Evolutionary conservation across 1,284 basidiomycete species (phyloP).

Genomic region (Heimioporus retisporus): DNA sequence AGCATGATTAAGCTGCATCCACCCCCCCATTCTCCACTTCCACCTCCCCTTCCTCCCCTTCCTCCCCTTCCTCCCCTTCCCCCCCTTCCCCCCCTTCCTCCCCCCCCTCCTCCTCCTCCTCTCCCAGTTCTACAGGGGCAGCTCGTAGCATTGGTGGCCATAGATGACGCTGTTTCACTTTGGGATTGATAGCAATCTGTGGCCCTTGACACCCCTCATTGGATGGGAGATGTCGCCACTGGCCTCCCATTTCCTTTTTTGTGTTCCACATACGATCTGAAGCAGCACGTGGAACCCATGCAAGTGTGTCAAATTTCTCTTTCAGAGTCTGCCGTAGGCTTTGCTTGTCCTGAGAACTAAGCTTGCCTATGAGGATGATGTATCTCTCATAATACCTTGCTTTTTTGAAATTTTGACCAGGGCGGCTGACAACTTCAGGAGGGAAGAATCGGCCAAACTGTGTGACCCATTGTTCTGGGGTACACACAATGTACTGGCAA

Average conservation of each 20-base stretch:
- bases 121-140: not conserved
- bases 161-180: no score
- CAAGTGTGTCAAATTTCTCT: not conserved
- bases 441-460: not conserved
- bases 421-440: not conserved
- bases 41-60: no score
- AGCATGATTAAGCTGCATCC: no score
- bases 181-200: not conserved
- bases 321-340: not conserved
- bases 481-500: not conserved
- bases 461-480: not conserved
- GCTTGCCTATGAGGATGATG: not conserved
- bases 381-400: not conserved
- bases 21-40: no score
- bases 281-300: not conserved
- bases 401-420: not conserved
- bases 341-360: not conserved
- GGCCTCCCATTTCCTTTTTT: not conserved
- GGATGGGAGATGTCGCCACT: not conserved
- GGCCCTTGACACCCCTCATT: conserved; percentile 1
- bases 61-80: no score
- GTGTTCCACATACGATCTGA: not conserved
- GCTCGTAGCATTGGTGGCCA: conserved; percentile 1
- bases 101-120: no score
- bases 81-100: no score